Evolutionary conservation across 2,329 filamentous ascomycete species (phyloP), one percentile per base, ranked within the genome.

Genomic region (Alternaria sp.): DNA sequence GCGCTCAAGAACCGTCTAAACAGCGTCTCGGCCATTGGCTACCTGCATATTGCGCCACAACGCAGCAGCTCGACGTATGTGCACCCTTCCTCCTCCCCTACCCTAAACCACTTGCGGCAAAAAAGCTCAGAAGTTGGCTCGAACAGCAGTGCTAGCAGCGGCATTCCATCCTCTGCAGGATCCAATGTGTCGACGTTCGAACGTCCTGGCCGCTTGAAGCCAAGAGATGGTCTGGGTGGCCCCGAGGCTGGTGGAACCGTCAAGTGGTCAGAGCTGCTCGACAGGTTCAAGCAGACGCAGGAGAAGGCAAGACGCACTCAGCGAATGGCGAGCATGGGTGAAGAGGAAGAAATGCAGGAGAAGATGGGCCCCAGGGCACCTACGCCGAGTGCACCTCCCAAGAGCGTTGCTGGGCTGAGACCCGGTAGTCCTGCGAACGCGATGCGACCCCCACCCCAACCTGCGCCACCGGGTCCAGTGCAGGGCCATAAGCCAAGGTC

Each of bases 1-100:
- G 95, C 96, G 3, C 85, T 99, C 61, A 98, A 97, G 79, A 99
- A 99, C 77, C 90, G 96, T 45, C 87, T 99, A 55, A 98, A 98
- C 81, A 97, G 93, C 80, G 96, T 99, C 70, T 97, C 93, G 83
- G 94, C 96, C 56, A 98, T 99, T 78, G 96, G 95, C 46, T 97
- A 97, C 79, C 84, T 99, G 65, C 95, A 98, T 77, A 91, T 92
- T 70, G 90, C 90, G 66, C 92, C 88, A 30, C 60, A 62, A 37
- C 84, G 92, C 87, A 87, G 88, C 50, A 84, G 92, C 87, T 86
- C 88, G 60, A 63, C 60, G 92, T 96, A 90, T 82, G 90, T 89
- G 65, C 74, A 63, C 49, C 60, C 60, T 55, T 63, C 76, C 74
- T 71, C 74, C 61, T 72, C 74, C 60, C 75, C 76, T 56, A 75